Evolutionary conservation across 306 rosid species (phyloP), one percentile per base, ranked within the genome.

Genomic region (Cucurbita pepo): DNA sequence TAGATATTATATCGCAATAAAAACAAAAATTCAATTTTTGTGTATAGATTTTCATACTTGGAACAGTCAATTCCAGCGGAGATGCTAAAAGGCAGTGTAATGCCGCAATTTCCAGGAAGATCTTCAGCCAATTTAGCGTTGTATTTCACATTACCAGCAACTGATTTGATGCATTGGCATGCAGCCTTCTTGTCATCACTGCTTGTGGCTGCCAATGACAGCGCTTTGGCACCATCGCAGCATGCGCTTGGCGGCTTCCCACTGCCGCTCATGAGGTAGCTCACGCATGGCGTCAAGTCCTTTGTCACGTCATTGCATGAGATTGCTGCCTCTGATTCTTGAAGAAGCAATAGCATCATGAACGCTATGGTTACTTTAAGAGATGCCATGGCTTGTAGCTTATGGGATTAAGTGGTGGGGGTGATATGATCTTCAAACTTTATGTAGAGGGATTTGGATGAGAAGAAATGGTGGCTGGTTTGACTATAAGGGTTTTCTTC

Each of bases 91-190:
- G 96, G 25, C 14, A 83, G 21, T 30, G 0, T 74, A 43, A 91
- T 65, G 38, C 97, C 96, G 72, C 97, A 91, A 62, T 86, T 86
- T 10, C 62, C 64, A 4, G 97, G 91, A 78, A 91, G 97, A 75
- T 82, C 75, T 74, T 87, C 76, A 25, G 90, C 96, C 77, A 86
- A 65, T 4, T 89, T 83, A 18, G 83, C 1, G 0, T 85, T 91
- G 3, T 79, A 36, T 5, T 74, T 87, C 16, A 87, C 1, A 12
- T 62, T 79, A 78, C 87, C 78, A 7, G 97, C n/a, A 50, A 87
- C 52, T 36, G 91, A 76, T 75, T 80, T 87, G 44, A 91, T 84
- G 83, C 97, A 91, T 13, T 78, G 55, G 59, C 97, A 91, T 14
- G 90, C 91, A 53, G 90, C 19, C 56, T 82, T 86, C 81, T 73